These are phyloP conservation scores for Phlebopus sp. DNA, from an alignment of 1,284 basidiomycete genomes.

Conservation along the genomic window DNA sequence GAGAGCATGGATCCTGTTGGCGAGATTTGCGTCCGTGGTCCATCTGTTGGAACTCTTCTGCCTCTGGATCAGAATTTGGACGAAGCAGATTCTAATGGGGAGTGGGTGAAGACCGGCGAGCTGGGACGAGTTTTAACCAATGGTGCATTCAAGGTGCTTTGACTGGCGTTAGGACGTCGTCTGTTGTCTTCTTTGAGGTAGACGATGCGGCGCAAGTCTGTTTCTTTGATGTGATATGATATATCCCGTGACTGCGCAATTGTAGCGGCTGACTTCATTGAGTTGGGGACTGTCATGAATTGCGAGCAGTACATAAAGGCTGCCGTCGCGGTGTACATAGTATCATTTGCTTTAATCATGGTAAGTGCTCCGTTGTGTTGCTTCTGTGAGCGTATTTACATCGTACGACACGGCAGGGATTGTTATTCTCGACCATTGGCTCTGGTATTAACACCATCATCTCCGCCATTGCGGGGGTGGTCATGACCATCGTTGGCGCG, in stretches of 20 bases:
- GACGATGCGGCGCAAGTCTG: neutral
- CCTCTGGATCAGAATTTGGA: conserved; percentile 32
- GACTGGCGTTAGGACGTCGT: conserved; percentile 10
- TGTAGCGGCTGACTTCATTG: no score
- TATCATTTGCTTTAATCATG: no score
- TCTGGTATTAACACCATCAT: conserved; percentile 9
- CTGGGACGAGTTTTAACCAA: conserved; percentile 55
- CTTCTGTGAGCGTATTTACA: no score
- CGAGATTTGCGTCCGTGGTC: conserved; percentile 45
- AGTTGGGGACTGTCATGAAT: no score
- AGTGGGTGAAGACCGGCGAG: conserved; percentile 51
- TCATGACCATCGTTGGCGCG: conserved; percentile 10
- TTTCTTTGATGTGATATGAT: neutral
- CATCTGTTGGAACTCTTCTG: conserved; percentile 53
- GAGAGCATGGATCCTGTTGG: conserved; percentile 61
- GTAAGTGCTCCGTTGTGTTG: no score
- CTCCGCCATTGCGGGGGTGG: conserved; percentile 5
- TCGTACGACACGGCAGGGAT: conserved; percentile 6
- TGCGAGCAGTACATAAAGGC: no score
- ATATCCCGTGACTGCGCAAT: no score
- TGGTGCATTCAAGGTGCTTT: conserved; percentile 52
- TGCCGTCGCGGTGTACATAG: no score
- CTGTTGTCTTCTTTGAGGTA: neutral
- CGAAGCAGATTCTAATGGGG: conserved; percentile 31
- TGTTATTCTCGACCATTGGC: conserved; percentile 13